These are phyloP conservation scores for Pisolithus orientalis DNA, from an alignment of 768 basidiomycete species.

Conservation along the genomic window DNA sequence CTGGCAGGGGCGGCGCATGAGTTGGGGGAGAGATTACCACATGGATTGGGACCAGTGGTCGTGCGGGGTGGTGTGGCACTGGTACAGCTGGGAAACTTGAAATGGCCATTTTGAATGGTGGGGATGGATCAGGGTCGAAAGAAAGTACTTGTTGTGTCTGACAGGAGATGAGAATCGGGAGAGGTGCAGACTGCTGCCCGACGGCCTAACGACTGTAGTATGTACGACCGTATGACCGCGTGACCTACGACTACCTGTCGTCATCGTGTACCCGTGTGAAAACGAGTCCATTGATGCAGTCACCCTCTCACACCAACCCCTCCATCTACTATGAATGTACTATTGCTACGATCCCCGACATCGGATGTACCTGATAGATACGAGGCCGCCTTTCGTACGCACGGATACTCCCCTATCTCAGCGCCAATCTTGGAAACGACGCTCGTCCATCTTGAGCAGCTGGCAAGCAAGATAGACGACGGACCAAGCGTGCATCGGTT, in stretches of 20 bases:
- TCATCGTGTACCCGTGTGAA: too few species aligned
- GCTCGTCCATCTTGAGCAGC: slow-evolving; percentile 39
- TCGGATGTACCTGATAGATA: slow-evolving; percentile 48
- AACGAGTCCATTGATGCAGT: too few species aligned
- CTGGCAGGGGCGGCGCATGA: slow-evolving; percentile 34
- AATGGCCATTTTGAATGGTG: slow-evolving; percentile 47
- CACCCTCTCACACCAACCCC: background rate
- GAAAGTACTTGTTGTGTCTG: slow-evolving; percentile 52
- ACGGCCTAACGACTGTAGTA: too few species aligned
- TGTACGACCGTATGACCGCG: too few species aligned
- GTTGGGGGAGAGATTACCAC: slow-evolving; percentile 33
- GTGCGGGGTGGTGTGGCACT: slow-evolving; percentile 41
- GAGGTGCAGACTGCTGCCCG: too few species aligned
- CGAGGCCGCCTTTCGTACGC: slow-evolving; percentile 39
- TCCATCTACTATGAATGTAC: slow-evolving; percentile 24
- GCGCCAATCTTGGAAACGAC: slow-evolving; percentile 69
- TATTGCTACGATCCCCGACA: slow-evolving; percentile 36
- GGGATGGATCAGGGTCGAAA: slow-evolving; percentile 10
- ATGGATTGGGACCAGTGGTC: slow-evolving; percentile 24
- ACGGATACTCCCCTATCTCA: slow-evolving; percentile 50
- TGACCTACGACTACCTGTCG: too few species aligned
- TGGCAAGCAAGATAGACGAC: slow-evolving; percentile 36
- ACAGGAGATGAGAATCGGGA: slow-evolving; percentile 86
- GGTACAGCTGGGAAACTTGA: slow-evolving; percentile 70
- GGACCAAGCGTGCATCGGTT: slow-evolving; percentile 32